phyloP scores from a whole-genome alignment of 2,329 filamentous ascomycete genomes.

The Paracoccidioides lutzii region DNA sequence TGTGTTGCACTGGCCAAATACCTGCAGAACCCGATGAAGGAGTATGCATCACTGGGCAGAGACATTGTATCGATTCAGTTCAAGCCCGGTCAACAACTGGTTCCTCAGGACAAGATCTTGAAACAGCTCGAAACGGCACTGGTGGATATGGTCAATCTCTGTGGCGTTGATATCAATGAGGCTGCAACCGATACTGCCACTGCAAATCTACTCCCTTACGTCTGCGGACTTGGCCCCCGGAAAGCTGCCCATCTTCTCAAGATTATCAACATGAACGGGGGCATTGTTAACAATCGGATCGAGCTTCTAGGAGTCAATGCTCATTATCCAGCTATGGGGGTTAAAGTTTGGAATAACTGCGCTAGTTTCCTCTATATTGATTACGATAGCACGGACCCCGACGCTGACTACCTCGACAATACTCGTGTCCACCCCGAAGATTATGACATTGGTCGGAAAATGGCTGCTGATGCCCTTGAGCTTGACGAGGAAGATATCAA shows the following conservation, averaged over 20 bases:
- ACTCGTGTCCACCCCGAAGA: slow-evolving; percentile 97
- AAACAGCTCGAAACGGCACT: slow-evolving; percentile 88
- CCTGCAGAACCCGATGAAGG: slow-evolving; percentile 88
- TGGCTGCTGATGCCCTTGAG: slow-evolving; percentile 92
- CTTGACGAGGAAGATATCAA: slow-evolving; percentile 97
- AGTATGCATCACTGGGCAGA: slow-evolving; percentile 84
- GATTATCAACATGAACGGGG: slow-evolving; percentile 82
- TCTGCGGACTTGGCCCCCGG: slow-evolving; percentile 80
- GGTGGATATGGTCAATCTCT: slow-evolving; percentile 97
- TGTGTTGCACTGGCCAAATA: slow-evolving; percentile 82
- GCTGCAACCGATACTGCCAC: slow-evolving; percentile 69
- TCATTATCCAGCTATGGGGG: slow-evolving; percentile 68
- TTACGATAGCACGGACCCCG: slow-evolving; percentile 67
- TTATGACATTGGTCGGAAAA: slow-evolving; percentile 94
- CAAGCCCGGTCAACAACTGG: slow-evolving; percentile 76
- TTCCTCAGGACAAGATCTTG: slow-evolving; percentile 74
- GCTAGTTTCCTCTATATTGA: slow-evolving; percentile 88
- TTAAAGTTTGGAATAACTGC: slow-evolving; percentile 90
- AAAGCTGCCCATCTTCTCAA: slow-evolving; percentile 80
- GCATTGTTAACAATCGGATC: slow-evolving; percentile 67
- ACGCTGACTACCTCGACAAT: slow-evolving; percentile 87
- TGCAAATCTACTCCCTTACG: slow-evolving; percentile 77
- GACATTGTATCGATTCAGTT: slow-evolving; percentile 80
- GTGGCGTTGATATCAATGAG: slow-evolving; percentile 90
- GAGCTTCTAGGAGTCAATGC: slow-evolving; percentile 84